Conservation (phyloP, 495 filamentous ascomycete species). For the Halenospora varia region DNA sequence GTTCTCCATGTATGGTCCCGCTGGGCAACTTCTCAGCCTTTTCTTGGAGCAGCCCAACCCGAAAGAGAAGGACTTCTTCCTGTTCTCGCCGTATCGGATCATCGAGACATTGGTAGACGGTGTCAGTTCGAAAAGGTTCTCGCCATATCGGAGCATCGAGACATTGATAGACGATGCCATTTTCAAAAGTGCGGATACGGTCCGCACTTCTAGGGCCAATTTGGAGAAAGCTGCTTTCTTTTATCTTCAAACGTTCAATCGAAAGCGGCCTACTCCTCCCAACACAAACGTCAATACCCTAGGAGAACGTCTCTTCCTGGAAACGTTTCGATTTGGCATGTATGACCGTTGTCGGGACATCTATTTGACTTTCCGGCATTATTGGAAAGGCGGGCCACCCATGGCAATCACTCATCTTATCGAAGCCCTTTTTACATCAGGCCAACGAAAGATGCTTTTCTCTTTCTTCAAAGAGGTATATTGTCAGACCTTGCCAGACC, state of each 20-base stretch:
- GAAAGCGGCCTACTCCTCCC: conserved; percentile 12
- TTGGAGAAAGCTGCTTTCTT: conserved; percentile 29
- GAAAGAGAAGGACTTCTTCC: too few species aligned
- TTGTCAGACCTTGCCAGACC: conserved; percentile 23
- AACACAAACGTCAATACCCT: background rate
- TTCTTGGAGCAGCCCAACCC: conserved; percentile 23
- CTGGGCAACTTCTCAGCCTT: conserved; percentile 24
- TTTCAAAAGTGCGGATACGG: too few species aligned
- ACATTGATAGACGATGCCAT: too few species aligned
- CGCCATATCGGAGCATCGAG: too few species aligned
- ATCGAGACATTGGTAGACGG: too few species aligned
- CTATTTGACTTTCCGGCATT: conserved; percentile 27
- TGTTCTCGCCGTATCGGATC: too few species aligned
- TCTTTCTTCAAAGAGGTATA: conserved; percentile 30
- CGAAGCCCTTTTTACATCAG: conserved; percentile 20
- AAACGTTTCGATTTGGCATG: conserved; percentile 19
- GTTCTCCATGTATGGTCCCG: conserved; percentile 26
- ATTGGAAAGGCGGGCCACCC: conserved; percentile 8
- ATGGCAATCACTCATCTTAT: conserved; percentile 27
- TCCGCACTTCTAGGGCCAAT: background rate
- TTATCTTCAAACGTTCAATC: conserved; percentile 32
- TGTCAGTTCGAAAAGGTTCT: too few species aligned
- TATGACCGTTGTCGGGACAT: conserved; percentile 22
- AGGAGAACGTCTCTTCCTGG: conserved; percentile 28
- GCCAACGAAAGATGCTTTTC: conserved; percentile 30